Evolutionary conservation across 2,329 filamentous ascomycete species (phyloP), one percentile per base, ranked within the genome.

Genomic region (Westerdykella ornata): DNA sequence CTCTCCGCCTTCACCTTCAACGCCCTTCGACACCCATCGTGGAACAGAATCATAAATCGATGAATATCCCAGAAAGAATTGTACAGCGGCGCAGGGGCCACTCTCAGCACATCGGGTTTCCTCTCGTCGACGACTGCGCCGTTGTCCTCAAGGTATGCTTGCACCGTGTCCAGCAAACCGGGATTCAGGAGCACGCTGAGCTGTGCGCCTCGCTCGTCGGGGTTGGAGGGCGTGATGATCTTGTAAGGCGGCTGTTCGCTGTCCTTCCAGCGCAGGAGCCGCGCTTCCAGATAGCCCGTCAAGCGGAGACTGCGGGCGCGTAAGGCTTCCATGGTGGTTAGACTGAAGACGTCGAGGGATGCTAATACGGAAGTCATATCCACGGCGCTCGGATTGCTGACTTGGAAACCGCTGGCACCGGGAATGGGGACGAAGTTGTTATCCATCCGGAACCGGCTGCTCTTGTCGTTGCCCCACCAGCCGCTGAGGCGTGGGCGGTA

Each of bases 401-500:
- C 65, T 65, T 94, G 87, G 66, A 80, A 95, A 3, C 88, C 88
- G 26, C 75, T 80, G 0, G 88, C 89, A 30, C 89, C 88, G 2
- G 77, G 70, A 6, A 85, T 85, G 3, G 88, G 87, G 31, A 81
- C 71, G 66, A 94, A 94, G 63, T 68, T 71, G 66, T 88, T 90
- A 42, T 82, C 80, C 88, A 95, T 95, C 51, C 79, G 74, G 70
- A 95, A 94, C 12, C 88, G 75, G 26, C 79, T 80, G 37, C 70
- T 67, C 66, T 88, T 88, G 67, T 88, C 83, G 39, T 80, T 82
- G 38, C 88, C 88, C 77, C 90, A 95, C 88, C 88, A 95, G 17
- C 88, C 89, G 26, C 79, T 74, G 2, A 95, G 71, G 3, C 88
- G 76, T 4, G 79, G 81, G 13, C 74, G 73, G 57, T 81, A 89